phyloP scores from a whole-genome alignment of 495 filamentous ascomycete species.

The Apodospora peruviana region DNA sequence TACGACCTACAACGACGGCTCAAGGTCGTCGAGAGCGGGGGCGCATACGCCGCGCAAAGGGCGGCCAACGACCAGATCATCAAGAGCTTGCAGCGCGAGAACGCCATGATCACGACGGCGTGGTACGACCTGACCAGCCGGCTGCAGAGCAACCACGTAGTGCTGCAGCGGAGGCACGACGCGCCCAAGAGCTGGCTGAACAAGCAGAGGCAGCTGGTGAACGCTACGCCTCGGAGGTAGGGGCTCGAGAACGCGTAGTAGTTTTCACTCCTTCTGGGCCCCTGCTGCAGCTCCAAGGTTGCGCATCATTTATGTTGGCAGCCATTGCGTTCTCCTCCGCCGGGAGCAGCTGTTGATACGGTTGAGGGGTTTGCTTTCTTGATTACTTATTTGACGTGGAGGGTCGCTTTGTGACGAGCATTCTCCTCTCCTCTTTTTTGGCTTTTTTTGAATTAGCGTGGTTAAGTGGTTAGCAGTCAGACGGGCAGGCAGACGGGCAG shows the following conservation, averaged over 20 bases:
- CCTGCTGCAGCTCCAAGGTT: neutral
- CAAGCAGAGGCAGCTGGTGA: conserved; percentile 74
- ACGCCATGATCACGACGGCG: conserved; percentile 76
- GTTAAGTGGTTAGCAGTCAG: too few relatives aligned
- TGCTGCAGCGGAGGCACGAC: conserved; percentile 67
- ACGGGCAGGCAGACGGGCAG: too few relatives aligned
- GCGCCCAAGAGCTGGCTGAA: conserved; percentile 84
- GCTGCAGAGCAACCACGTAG: conserved; percentile 83
- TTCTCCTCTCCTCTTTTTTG: too few relatives aligned
- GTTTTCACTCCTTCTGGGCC: neutral
- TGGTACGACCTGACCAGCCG: conserved; percentile 87
- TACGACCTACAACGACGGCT: conserved; percentile 42
- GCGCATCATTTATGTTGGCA: neutral
- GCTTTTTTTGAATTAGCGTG: too few relatives aligned
- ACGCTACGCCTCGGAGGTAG: conserved; percentile 49
- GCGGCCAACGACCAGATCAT: conserved; percentile 56
- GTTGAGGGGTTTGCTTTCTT: neutral
- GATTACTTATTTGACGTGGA: neutral
- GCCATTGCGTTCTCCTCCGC: neutral
- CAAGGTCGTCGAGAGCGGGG: conserved; percentile 39
- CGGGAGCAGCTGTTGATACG: neutral
- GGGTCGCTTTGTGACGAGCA: too few relatives aligned
- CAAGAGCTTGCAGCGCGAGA: conserved; percentile 74
- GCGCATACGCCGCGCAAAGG: conserved; percentile 42
- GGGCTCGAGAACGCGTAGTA: conserved; percentile 21